Conservation (phyloP, 225 moss, liverwort and hornwort genomes). For the Pseudisothecium myosuroides region DNA sequence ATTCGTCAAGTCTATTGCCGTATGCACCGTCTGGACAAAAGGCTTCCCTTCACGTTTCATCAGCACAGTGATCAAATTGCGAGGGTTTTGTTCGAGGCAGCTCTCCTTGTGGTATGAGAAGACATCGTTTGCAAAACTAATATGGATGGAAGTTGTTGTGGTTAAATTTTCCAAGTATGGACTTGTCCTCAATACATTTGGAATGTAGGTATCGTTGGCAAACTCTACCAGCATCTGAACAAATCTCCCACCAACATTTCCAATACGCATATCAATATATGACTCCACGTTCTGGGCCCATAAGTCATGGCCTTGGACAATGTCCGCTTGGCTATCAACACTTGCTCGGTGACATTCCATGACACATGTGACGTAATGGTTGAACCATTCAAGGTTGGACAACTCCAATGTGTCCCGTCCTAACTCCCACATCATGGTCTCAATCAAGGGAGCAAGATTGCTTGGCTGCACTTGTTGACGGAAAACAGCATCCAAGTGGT, state of each 20-base stretch:
- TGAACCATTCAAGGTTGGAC: background rate
- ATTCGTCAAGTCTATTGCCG: background rate
- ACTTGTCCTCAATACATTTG: fast-evolving
- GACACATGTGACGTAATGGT: fast-evolving
- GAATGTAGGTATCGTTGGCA: background rate
- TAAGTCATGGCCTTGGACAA: background rate
- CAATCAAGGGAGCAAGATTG: background rate
- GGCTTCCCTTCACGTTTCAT: background rate
- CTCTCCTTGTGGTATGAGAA: background rate
- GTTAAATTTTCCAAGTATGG: background rate
- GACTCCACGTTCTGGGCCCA: background rate
- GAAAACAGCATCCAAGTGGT: background rate
- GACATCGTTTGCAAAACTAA: background rate
- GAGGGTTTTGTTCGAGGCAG: background rate
- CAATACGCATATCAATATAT: background rate
- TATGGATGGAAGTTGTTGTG: background rate
- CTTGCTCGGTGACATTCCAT: background rate
- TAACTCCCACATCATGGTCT: background rate
- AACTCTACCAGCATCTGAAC: background rate
- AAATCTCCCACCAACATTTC: background rate
- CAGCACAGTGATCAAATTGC: background rate
- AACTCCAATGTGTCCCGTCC: background rate
- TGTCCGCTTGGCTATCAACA: background rate
- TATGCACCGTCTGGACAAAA: fast-evolving
- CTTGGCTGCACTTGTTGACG: background rate